Conservation (phyloP, 208 protist genomes). For the Acanthamoeba royreba region DNA sequence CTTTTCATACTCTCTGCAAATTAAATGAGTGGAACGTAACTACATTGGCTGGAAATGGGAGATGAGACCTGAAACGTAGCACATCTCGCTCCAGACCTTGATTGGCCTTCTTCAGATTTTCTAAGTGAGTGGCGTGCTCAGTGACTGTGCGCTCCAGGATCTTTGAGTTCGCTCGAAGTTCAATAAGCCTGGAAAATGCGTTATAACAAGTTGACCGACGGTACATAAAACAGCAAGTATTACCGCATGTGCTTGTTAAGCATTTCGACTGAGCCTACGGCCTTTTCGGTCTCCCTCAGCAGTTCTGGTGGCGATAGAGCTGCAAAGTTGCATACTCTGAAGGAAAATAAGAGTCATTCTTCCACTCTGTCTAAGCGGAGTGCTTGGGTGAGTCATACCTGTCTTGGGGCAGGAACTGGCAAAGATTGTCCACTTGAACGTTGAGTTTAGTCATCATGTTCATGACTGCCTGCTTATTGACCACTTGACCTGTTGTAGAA, state of each 20-base stretch:
- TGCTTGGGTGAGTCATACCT: not conserved
- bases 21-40: not conserved
- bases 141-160: not conserved
- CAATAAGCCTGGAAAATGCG: not conserved
- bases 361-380: not conserved
- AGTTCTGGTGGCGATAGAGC: conserved; percentile 54
- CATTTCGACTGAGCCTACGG: conserved; percentile 55
- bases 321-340: conserved; percentile 66
- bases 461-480: conserved; percentile 49
- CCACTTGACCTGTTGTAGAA: not conserved
- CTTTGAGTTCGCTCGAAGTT: not conserved
- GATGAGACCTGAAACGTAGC: not conserved
- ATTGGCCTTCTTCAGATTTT: conserved; percentile 54
- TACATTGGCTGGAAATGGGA: not conserved
- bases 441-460: conserved; percentile 54
- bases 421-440: conserved; percentile 79
- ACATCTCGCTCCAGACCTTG: conserved; percentile 60
- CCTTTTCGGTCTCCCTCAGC: conserved; percentile 68
- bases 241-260: not conserved
- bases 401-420: conserved; percentile 80
- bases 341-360: not conserved
- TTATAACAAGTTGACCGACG: no score
- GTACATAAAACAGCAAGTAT: not conserved
- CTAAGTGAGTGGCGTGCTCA: conserved; percentile 39
- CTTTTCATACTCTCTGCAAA: not conserved